These are phyloP conservation scores for Dunaliella primolecta DNA, from an alignment of 139 green algal species.

Conservation along the genomic window DNA sequence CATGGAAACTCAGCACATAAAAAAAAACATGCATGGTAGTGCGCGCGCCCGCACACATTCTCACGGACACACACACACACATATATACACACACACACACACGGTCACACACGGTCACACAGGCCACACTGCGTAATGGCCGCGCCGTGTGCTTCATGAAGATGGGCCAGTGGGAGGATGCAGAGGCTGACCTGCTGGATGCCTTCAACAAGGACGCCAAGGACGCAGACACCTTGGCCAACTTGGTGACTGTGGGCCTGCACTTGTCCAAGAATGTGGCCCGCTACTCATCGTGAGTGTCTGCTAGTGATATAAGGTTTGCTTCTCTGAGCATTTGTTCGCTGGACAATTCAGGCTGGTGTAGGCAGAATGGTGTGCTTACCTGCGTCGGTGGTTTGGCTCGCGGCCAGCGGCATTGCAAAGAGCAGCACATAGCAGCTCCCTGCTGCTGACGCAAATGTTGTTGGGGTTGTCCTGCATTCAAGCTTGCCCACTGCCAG, in stretches of 20 bases:
- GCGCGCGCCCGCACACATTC: not conserved
- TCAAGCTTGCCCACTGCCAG: too few relatives aligned
- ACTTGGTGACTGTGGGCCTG: constrained; percentile 77
- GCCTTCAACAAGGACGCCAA: constrained; percentile 83
- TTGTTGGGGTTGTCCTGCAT: not conserved
- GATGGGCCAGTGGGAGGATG: constrained; percentile 77
- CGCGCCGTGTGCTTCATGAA: constrained; percentile 87
- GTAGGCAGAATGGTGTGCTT: not conserved
- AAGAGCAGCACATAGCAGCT: not conserved
- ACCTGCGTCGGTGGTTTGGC: not conserved
- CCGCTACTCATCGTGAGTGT: constrained; percentile 61
- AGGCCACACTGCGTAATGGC: constrained; percentile 81
- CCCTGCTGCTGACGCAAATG: not conserved
- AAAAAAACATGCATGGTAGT: not conserved
- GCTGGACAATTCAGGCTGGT: not conserved
- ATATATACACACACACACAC: not conserved
- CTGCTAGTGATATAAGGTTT: not conserved
- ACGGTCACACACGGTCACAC: not conserved
- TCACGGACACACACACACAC: not conserved
- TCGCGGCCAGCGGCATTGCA: not conserved
- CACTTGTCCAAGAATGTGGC: constrained; percentile 82
- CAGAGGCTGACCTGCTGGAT: constrained; percentile 69
- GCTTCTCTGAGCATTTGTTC: not conserved
- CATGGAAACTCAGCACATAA: too few relatives aligned
- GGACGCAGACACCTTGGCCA: constrained; percentile 89